These are phyloP conservation scores for Eragrostis tef DNA, from an alignment of 202 grass and related monocot species.

Conservation along the genomic window DNA sequence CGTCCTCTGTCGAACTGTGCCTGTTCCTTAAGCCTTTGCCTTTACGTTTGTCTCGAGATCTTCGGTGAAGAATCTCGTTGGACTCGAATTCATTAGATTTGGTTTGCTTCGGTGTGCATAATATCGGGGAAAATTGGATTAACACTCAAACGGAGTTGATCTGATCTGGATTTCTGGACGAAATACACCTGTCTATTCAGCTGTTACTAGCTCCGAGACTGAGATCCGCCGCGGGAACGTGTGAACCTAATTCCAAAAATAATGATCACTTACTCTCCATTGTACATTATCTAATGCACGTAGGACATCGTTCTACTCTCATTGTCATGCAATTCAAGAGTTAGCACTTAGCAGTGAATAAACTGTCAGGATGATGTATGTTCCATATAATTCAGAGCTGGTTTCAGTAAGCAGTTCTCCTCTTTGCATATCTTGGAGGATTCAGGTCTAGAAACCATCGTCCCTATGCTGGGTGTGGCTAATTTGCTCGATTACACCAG, in stretches of 20 bases:
- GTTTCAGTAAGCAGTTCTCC: neutral
- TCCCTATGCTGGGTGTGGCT: neutral
- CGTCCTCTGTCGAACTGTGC: neutral
- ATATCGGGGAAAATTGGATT: neutral
- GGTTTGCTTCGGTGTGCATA: slow-evolving; percentile 3
- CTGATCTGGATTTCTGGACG: slow-evolving; percentile 11
- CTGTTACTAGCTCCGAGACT: neutral
- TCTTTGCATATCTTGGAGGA: neutral
- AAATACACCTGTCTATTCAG: neutral
- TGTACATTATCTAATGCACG: neutral
- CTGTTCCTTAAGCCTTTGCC: neutral
- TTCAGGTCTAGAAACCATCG: slow-evolving; percentile 3
- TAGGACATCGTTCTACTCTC: neutral
- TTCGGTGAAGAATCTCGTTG: neutral
- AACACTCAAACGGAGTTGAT: neutral
- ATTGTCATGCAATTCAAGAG: neutral
- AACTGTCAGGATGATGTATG: neutral
- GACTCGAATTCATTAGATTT: neutral
- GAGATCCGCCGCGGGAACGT: slow-evolving; percentile 13
- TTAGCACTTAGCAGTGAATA: neutral
- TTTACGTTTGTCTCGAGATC: neutral
- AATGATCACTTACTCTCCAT: neutral
- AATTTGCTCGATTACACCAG: neutral
- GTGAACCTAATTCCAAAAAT: neutral
- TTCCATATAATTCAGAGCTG: neutral